Base-by-base conservation (phyloP, 179 eudicot species). In the Vitellaria paradoxa region DNA sequence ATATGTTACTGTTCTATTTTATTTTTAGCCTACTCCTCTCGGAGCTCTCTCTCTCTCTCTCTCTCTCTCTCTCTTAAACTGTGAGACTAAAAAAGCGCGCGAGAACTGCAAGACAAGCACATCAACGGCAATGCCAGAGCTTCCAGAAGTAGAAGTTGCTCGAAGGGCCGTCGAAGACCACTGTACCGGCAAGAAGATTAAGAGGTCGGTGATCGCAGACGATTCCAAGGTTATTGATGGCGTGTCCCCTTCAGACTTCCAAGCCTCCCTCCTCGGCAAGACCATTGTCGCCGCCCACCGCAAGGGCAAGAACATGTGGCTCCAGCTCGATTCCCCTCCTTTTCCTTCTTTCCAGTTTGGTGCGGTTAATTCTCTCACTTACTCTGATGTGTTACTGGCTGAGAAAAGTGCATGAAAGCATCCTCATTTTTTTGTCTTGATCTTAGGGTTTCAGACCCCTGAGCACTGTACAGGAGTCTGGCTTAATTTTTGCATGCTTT, bases 221-320 rank as follows among this genome's bases (percentile, higher is more conserved):
- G 99, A 96, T 84, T 0, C 89, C 77, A 91, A 87, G 74, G 98
- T 96, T 74, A 89, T 96, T 80, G 87, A 88, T 74, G 92, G 90
- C 64, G 88, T 95, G 17, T 89, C 98, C 0, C 87, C 85, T 52
- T 67, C 87, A 47, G 88, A 90, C 1, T 91, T 96, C 78, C 86
- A 96, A 81, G 82, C 90, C 17, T 80, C 96, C 23, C 73, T 96
- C 21, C 68, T 81, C 65, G 87, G 92, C 42, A 96, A 93, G 84
- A 91, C 97, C 68, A 89, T 96, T 67, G 92, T 96, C 14, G 91
- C 87, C 9, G 92, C 89, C 68, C 92, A 86, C 68, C 91, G 99
- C 7, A 93, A 96, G 88, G 99, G 99, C 60, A 96, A 96, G 82
- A 90, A 93, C 82, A 81, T 93, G 92, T 93, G 99, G 98, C 82